Evolutionary conservation across 495 filamentous ascomycete species (phyloP).

Genomic region (Choiromyces venosus): DNA sequence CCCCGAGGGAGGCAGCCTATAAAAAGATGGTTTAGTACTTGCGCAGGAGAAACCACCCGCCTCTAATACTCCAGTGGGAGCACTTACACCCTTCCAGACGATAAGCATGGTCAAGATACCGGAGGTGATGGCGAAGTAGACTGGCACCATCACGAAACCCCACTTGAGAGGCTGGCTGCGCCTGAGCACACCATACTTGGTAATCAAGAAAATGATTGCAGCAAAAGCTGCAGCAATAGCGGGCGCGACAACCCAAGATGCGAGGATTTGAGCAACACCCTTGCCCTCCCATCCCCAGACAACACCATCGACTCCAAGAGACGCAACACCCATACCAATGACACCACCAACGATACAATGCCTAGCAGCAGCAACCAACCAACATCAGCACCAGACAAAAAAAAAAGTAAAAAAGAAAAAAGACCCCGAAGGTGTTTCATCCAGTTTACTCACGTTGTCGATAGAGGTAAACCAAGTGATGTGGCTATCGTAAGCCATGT

Average conservation of each 20-base stretch:
- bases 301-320: conserved; percentile 50
- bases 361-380: conserved; percentile 5
- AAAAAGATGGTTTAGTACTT: conserved; percentile 11
- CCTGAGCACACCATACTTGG: conserved; percentile 60
- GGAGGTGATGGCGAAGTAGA: conserved; percentile 59
- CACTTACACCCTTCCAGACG: conserved; percentile 51
- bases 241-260: conserved; percentile 60
- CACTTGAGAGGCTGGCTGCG: conserved; percentile 55
- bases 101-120: conserved; percentile 61
- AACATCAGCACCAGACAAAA: not conserved
- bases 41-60: not conserved
- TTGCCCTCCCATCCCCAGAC: conserved; percentile 54
- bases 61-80: not conserved
- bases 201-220: conserved; percentile 57
- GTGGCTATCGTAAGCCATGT: conserved; percentile 58
- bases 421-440: conserved; percentile 18
- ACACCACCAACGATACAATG: conserved; percentile 61
- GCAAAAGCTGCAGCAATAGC: conserved; percentile 55
- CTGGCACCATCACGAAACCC: conserved; percentile 55
- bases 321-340: conserved; percentile 59
- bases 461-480: conserved; percentile 54
- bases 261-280: conserved; percentile 56
- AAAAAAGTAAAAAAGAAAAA: not conserved
- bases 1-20: conserved; percentile 44
- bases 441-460: conserved; percentile 49